These are phyloP conservation scores for Micractinium conductrix DNA, from an alignment of 139 green algal species.

Conservation along the genomic window DNA sequence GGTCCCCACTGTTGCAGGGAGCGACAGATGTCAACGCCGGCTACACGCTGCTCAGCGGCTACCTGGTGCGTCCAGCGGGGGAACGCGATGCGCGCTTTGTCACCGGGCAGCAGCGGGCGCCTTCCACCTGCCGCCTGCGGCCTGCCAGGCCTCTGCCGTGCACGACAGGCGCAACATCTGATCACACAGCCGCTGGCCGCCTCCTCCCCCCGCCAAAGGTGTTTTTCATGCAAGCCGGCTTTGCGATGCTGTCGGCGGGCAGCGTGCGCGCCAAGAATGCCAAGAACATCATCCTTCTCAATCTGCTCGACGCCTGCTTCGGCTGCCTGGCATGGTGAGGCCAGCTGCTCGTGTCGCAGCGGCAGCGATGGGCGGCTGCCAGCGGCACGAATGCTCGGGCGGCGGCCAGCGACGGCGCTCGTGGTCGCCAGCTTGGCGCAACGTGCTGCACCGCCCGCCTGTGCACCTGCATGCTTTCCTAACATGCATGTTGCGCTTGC, in stretches of 20 bases:
- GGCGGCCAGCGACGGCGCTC: background rate
- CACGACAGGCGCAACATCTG: too few species aligned
- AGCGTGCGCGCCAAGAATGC: conserved; percentile 82
- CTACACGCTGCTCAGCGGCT: conserved; percentile 8
- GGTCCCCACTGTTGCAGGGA: too few species aligned
- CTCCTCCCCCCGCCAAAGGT: conserved; percentile 49
- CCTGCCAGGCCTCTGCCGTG: too few species aligned
- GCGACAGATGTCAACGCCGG: conserved; percentile 13
- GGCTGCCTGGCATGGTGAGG: conserved; percentile 61
- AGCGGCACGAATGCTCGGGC: too few species aligned
- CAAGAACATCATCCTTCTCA: conserved; percentile 94
- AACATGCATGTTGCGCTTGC: too few species aligned
- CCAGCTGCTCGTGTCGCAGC: background rate
- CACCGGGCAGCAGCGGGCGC: too few species aligned
- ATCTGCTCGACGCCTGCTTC: conserved; percentile 81
- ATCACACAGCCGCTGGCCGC: background rate
- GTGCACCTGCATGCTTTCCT: too few species aligned
- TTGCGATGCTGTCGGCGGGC: conserved; percentile 85
- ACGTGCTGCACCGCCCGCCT: too few species aligned
- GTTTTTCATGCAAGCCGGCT: conserved; percentile 90
- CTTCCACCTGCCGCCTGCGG: background rate
- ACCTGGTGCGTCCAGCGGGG: background rate
- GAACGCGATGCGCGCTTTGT: too few species aligned
- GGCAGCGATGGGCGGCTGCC: background rate
- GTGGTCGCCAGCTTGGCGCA: too few species aligned